Conservation (phyloP, 106 monocot species). For the Phalaenopsis equestris region DNA sequence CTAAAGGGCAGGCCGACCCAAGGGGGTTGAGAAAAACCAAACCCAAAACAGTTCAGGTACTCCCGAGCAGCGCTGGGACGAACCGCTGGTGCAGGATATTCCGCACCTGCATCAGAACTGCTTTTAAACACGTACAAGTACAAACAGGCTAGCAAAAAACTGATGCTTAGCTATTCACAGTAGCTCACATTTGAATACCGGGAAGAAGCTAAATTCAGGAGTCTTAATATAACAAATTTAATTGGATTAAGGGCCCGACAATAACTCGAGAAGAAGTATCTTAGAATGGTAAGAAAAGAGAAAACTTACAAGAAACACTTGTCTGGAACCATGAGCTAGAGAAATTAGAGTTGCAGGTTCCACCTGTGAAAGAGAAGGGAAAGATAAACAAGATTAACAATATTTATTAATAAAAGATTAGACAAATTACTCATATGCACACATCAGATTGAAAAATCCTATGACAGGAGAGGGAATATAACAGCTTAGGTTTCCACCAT, state of each 20-base stretch:
- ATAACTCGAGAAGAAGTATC: neutral
- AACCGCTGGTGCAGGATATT: no score
- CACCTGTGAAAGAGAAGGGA: slow-evolving; percentile 38
- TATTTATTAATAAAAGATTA: neutral
- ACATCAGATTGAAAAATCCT: neutral
- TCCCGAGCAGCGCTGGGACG: no score
- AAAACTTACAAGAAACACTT: slow-evolving; percentile 89
- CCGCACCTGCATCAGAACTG: neutral
- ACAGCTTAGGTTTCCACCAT: neutral
- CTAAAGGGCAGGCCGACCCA: no score
- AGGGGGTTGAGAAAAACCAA: no score
- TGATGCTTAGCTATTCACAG: neutral
- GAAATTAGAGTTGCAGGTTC: slow-evolving; percentile 92
- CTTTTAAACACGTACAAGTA: neutral
- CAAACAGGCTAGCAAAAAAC: neutral
- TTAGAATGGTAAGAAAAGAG: neutral
- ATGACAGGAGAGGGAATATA: neutral
- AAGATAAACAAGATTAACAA: neutral
- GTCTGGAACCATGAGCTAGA: slow-evolving; percentile 88
- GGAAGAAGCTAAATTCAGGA: neutral
- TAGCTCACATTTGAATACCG: neutral
- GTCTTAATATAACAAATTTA: neutral
- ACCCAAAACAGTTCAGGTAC: no score
- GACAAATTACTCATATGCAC: neutral
- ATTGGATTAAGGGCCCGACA: neutral